Base-by-base conservation (phyloP, 2,329 filamentous ascomycete genomes). In the Plenodomus lindquistii region DNA sequence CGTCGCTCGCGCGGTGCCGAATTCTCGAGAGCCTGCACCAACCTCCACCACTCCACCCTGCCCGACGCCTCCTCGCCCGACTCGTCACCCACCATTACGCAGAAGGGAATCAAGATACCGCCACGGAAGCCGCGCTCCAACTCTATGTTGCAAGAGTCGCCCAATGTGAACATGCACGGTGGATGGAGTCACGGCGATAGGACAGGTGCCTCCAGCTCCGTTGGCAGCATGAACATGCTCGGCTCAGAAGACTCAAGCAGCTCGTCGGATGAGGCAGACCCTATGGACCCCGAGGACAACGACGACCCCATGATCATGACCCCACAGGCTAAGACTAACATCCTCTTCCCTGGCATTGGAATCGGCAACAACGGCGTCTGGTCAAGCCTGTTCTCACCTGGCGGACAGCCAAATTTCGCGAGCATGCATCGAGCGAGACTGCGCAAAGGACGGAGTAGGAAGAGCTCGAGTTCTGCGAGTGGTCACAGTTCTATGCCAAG, bases 11-110 rank as follows among this genome's bases (percentile, higher is more conserved):
- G 93, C 46, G 93, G 93, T 37, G 79, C 97, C 52, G 93, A 97
- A 74, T 97, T 96, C 72, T 93, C 93, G 35, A 84, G 93, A 59
- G 92, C 92, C 10, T 94, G 91, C 54, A 97, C 93, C 10, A 96
- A 92, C 68, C 80, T 99, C 18, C 94, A 97, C 74, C 94, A 97
- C 73, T 97, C 93, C 15, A 97, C 89, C 0, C 82, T 97, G 8
- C 92, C 93, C 46, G 90, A 96, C 60, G 84, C 87, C 69, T 88
- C 89, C 1, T 94, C 89, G 4, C 91, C 92, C 3, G 91, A 96
- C 70, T 94, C 91, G 0, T 97, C 92, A 0, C 94, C 94, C 0
- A 92, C 87, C 11, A 86, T 94, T 45, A 85, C 86, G 43, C 86
- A 87, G 35, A 85, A 88, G 54, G 81, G 80, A 2, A 78, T 86